A percentile compares a stretch with the other conserved stretches of the same genome.
Evolutionary conservation across 1,284 basidiomycete genomes (phyloP).

Genomic region (Cryptococcus hybrid): DNA sequence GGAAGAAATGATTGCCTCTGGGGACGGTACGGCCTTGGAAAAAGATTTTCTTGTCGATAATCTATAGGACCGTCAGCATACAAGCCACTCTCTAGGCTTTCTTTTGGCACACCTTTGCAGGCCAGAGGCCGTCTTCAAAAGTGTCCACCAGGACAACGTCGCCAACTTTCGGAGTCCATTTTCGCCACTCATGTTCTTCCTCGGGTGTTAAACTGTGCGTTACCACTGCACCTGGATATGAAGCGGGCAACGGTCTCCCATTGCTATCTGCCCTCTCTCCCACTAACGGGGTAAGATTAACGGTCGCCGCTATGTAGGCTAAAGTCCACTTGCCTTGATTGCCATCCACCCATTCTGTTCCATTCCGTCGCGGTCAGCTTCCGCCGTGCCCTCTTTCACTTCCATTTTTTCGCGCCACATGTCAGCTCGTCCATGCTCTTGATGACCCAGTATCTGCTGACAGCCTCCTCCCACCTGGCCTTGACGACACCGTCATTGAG

Average conservation of each 20-base stretch:
- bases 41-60: constrained; percentile 43
- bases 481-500: constrained; percentile 38
- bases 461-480: constrained; percentile 43
- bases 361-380: constrained; percentile 28
- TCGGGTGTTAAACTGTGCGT: constrained; percentile 25
- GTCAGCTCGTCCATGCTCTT: constrained; percentile 43
- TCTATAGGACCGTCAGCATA: constrained; percentile 16
- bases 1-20: constrained; percentile 43
- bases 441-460: constrained; percentile 44
- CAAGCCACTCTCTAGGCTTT: background rate
- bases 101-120: constrained; percentile 31
- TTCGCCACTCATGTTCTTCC: constrained; percentile 37
- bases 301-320: background rate
- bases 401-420: constrained; percentile 18
- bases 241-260: constrained; percentile 22
- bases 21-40: constrained; percentile 43
- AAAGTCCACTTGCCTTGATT: background rate
- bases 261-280: constrained; percentile 8
- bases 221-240: constrained; percentile 31
- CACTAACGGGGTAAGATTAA: background rate
- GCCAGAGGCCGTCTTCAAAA: constrained; percentile 29
- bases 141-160: constrained; percentile 42
- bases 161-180: constrained; percentile 36
- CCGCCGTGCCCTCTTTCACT: constrained; percentile 21
- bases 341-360: constrained; percentile 13